Conservation (phyloP, 176 grass and related monocot genomes). For the Phoenix roebelenii region DNA sequence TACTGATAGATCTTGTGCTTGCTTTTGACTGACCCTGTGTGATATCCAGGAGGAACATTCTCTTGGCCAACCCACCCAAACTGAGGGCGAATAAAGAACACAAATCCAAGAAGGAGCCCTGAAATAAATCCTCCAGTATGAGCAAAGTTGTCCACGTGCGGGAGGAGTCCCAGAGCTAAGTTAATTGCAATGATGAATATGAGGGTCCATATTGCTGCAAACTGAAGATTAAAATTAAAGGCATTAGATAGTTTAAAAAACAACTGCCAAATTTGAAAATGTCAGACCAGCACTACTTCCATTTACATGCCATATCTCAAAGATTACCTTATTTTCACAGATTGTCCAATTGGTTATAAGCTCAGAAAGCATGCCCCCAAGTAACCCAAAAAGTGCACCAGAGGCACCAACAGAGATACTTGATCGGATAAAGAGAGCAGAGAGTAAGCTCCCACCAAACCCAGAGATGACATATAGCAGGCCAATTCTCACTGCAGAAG, state of each 20-base stretch:
- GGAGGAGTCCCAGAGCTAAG: conserved; percentile 71
- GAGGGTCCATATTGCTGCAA: conserved; percentile 46
- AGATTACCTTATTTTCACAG: conserved; percentile 66
- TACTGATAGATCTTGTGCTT: conserved; percentile 80
- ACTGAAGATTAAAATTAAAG: conserved; percentile 24
- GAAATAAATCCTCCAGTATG: conserved; percentile 86
- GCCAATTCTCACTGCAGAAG: conserved; percentile 49
- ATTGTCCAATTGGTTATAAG: conserved; percentile 94
- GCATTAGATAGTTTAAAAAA: background rate
- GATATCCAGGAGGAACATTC: conserved; percentile 20
- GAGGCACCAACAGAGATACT: conserved; percentile 80
- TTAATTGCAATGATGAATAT: conserved; percentile 57
- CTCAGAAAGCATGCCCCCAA: conserved; percentile 89
- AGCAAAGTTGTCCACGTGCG: conserved; percentile 82
- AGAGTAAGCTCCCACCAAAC: conserved; percentile 72
- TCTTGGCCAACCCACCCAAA: conserved; percentile 46
- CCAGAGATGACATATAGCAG: conserved; percentile 67
- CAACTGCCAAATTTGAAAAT: background rate
- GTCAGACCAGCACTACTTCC: background rate
- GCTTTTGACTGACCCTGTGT: conserved; percentile 11
- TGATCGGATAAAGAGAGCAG: conserved; percentile 66
- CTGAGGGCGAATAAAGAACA: conserved; percentile 65
- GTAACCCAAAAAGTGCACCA: conserved; percentile 76
- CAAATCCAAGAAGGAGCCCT: conserved; percentile 82
- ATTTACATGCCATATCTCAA: background rate